Base-by-base conservation (phyloP, 108 stramenopile genomes). In the Fistulifera pelliculosa region DNA sequence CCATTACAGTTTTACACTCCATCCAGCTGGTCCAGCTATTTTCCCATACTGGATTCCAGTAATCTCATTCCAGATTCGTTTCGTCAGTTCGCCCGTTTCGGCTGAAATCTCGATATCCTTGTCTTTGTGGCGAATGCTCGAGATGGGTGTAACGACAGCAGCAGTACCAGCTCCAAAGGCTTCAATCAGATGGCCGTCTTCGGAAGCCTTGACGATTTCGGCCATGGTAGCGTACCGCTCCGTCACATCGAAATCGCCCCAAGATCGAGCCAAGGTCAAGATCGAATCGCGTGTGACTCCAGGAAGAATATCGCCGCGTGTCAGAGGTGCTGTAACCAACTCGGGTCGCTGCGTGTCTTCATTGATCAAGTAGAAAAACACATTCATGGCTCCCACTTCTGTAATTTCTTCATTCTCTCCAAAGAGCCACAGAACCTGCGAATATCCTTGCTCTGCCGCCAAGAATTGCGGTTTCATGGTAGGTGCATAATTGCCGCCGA, bases 401-500 rank as follows among this genome's bases (percentile, higher is more conserved):
- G 97, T 68, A 39, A 56, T 64, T 23, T 76, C 74, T 62, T 92
- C 91, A 16, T 94, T 94, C 49, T 81, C 76, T 24, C 96, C 90
- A 81, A 97, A 96, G 22, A 96, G 61, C 67, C 97, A 99, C 41
- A 99, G 65, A 26, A 89, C 91, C 62, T 97, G 93, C 27, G 95
- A 96, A 59, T 67, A 99, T 41, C 98, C 98, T 62, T 83, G 81
- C 79, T 97, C 87, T 70, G 96, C 96, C 38, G 86, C 87, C 62
- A 81, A 47, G 78, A 90, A 85, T 66, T 97, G 96, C 3, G 98
- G 98, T 41, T 96, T 64, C 52, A 99, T 67, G 61, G 97, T 96
- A 4, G 98, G 94, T 11, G 96, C 98, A 74, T 99, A 99, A 68
- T 99, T 99, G 1, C 98, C 98, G 3, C 96, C 98, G 6, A 95